phyloP scores from a whole-genome alignment of 805 yeast genomes.

The Candida hungchunana region DNA sequence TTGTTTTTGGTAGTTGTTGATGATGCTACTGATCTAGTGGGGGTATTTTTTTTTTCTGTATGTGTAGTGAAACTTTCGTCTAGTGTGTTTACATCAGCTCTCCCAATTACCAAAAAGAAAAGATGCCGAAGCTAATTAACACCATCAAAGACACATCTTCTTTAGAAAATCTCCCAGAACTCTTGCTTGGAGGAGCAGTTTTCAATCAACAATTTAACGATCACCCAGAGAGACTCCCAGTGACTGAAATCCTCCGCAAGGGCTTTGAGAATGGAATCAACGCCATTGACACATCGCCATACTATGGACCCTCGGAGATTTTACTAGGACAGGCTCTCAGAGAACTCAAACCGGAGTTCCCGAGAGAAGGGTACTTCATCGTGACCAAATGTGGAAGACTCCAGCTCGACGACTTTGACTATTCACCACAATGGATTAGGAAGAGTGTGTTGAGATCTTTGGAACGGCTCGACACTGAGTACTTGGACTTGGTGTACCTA shows the following conservation, averaged over 20 bases:
- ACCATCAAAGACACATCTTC: slow-evolving; percentile 17
- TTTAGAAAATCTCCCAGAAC: slow-evolving; percentile 41
- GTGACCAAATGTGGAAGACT: slow-evolving; percentile 88
- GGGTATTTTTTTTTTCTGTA: too few relatives aligned
- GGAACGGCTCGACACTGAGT: slow-evolving; percentile 57
- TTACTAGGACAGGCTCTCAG: slow-evolving; percentile 65
- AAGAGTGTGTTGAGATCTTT: slow-evolving; percentile 64
- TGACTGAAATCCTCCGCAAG: slow-evolving; percentile 47
- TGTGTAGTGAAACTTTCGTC: too few relatives aligned
- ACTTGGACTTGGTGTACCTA: slow-evolving; percentile 77
- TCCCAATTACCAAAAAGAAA: too few relatives aligned
- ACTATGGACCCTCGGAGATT: slow-evolving; percentile 84
- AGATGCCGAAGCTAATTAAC: slow-evolving; percentile 23
- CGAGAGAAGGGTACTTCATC: slow-evolving; percentile 62
- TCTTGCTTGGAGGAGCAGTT: slow-evolving; percentile 85
- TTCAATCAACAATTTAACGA: slow-evolving; percentile 77
- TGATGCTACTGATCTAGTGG: too few relatives aligned
- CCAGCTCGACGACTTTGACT: slow-evolving; percentile 66
- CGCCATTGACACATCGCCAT: slow-evolving; percentile 90
- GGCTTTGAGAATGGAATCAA: slow-evolving; percentile 68
- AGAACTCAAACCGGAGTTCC: slow-evolving; percentile 31
- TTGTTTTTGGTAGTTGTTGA: too few relatives aligned
- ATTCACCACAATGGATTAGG: slow-evolving; percentile 55
- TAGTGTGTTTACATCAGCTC: too few relatives aligned
- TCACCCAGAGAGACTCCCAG: slow-evolving; percentile 59